Evolutionary conservation across 305 asterid species (phyloP), one percentile per base, ranked within the genome.

Genomic region (Solanum aculeatissimum): DNA sequence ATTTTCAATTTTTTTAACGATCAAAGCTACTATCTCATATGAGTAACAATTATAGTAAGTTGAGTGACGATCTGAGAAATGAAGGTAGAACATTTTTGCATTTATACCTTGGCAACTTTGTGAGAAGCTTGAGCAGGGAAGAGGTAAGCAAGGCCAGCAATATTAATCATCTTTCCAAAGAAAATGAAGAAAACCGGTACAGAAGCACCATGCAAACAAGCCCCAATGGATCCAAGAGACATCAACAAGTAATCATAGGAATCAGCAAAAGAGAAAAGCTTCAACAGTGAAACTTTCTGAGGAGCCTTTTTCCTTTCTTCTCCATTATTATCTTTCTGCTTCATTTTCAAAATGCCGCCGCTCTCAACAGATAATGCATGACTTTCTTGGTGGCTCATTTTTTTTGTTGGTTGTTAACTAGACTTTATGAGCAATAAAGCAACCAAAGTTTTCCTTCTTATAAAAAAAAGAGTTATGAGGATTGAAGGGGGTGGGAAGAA

Each of bases 141-240:
- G 75, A 95, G 98, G 87, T 91, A 94, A 42, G 99, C 98, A 83
- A 94, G 58, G 13, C 99, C 99, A 58, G 95, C 92, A 58, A 96
- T 85, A 85, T 96, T 92, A 29, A 96, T 96, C 94, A 96, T 75
- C 74, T 96, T 94, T 1, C 98, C 99, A 55, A 96, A 96, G 94
- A 92, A 96, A 69, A 96, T 92, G 87, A 96, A 96, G 97, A 96
- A 96, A 54, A 96, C 95, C 2, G 99, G 99, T 4, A 96, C 98
- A 0, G 99, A 96, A 25, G 99, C 99, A 6, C 99, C 99, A 82
- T 96, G 99, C 81, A 93, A 89, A 74, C 97, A 95, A 12, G 99
- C 99, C 12, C 98, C 97, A 11, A 95, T 68, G 0, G 94, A 93
- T 9, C 99, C 99, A 14, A 90, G 47, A 70, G 90, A 87, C 98